A percentile compares a stretch with the other conserved stretches of the same genome.
These are phyloP conservation scores for Amanita subjunquillea DNA, from an alignment of 768 basidiomycete genomes.

Conservation along the genomic window DNA sequence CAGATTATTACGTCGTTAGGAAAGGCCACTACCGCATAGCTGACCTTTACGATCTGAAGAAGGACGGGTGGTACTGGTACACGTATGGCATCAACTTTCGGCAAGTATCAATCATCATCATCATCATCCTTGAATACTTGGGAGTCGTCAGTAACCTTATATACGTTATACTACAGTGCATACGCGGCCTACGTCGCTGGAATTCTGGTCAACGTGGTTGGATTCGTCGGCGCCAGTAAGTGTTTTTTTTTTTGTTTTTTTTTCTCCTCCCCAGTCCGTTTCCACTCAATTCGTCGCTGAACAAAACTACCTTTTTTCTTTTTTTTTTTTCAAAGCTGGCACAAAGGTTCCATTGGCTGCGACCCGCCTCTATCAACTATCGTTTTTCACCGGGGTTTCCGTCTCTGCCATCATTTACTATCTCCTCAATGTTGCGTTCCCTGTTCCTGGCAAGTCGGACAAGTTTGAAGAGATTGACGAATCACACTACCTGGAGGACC, in stretches of 20 bases:
- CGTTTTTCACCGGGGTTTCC: constrained; percentile 80
- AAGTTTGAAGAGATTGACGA: constrained; percentile 44
- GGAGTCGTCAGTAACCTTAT: too few relatives aligned
- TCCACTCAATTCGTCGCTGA: neutral
- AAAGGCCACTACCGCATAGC: constrained; percentile 58
- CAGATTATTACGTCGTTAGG: constrained; percentile 68
- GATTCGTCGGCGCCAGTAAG: constrained; percentile 68
- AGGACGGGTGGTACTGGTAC: constrained; percentile 67
- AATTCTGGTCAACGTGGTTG: constrained; percentile 75
- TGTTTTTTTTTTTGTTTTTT: constrained; percentile 4
- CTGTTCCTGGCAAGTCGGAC: constrained; percentile 38
- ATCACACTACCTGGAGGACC: neutral
- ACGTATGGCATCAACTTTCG: constrained; percentile 65
- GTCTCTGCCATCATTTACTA: constrained; percentile 59
- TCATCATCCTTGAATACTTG: too few relatives aligned
- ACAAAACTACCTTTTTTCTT: too few relatives aligned
- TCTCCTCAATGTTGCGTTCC: constrained; percentile 44
- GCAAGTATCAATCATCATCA: constrained; percentile 18
- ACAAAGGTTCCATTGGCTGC: constrained; percentile 54
- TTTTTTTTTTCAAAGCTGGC: constrained; percentile 30
- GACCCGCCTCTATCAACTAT: constrained; percentile 61
- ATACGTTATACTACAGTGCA: constrained; percentile 25
- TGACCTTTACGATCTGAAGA: constrained; percentile 53
- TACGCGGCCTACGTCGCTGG: constrained; percentile 62
- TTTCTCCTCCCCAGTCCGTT: neutral